Evolutionary conservation across 192 early-diverging fungal genomes (phyloP).

Genomic region (Coemansia sp.): DNA sequence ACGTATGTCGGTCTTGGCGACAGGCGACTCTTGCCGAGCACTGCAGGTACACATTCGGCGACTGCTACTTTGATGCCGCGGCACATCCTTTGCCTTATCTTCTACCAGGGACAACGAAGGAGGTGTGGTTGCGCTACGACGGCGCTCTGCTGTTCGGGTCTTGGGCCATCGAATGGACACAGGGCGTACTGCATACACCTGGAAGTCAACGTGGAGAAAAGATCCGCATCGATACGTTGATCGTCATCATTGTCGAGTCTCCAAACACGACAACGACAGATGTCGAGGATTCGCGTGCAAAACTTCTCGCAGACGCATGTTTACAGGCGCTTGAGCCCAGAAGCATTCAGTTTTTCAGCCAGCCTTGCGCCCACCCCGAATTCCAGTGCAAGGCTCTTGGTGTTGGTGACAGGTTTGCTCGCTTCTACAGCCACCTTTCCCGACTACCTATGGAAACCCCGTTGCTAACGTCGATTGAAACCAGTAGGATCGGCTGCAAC

Average conservation of each 20-base stretch:
- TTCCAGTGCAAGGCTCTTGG: not conserved
- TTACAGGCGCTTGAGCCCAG: not conserved
- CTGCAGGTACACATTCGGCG: constrained; percentile 6
- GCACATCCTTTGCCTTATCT: constrained; percentile 1
- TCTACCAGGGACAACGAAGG: constrained; percentile 4
- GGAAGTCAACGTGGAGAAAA: not conserved
- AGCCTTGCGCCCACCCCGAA: not conserved
- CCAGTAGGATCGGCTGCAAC: constrained; percentile 1
- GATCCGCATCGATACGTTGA: constrained; percentile 2
- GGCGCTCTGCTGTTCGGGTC: constrained; percentile 16
- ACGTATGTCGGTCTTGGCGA: constrained; percentile 12
- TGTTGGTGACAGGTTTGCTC: constrained; percentile 11
- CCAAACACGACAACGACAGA: constrained; percentile 6
- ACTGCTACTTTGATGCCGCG: constrained; percentile 9
- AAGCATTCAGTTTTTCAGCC: constrained; percentile 5
- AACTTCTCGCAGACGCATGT: not conserved
- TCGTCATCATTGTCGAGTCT: constrained; percentile 9
- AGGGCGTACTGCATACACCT: not conserved
- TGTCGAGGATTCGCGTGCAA: constrained; percentile 8
- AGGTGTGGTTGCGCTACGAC: constrained; percentile 16
- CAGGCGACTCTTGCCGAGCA: constrained; percentile 3
- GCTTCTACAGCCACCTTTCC: constrained; percentile 9
- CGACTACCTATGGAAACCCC: not conserved
- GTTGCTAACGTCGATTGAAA: constrained; percentile 4
- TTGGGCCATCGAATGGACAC: constrained; percentile 13